Evolutionary conservation across 2,329 filamentous ascomycete genomes (phyloP).

Genomic region (Eutypella sp.): DNA sequence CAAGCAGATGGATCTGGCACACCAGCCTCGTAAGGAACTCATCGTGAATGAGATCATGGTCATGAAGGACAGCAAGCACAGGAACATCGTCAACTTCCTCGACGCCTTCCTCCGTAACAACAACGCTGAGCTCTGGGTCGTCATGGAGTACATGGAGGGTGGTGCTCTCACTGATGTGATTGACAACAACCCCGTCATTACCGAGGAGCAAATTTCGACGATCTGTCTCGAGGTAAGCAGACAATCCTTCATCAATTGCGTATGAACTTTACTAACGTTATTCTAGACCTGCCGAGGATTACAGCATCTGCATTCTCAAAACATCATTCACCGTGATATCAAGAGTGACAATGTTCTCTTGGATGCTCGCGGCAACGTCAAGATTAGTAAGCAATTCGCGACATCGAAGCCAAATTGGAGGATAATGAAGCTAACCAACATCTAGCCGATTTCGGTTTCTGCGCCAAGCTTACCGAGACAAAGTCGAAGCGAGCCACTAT

Average conservation of each 20-base stretch:
- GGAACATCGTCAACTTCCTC: conserved; percentile 98
- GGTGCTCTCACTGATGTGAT: conserved; percentile 97
- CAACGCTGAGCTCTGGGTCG: conserved; percentile 94
- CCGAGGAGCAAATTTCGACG: conserved; percentile 94
- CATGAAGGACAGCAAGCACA: conserved; percentile 98
- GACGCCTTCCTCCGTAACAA: conserved; percentile 96
- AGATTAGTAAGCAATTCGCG: conserved; percentile 82
- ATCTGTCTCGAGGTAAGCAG: conserved; percentile 90
- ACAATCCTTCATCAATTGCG: neutral
- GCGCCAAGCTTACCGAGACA: conserved; percentile 93
- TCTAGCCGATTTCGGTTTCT: conserved; percentile 97
- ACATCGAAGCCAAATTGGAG: neutral
- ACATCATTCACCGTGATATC: conserved; percentile 98
- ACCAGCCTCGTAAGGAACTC: conserved; percentile 93
- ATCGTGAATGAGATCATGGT: conserved; percentile 99
- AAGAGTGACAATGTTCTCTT: conserved; percentile 98
- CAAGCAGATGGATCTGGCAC: conserved; percentile 98
- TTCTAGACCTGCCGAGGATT: conserved; percentile 86
- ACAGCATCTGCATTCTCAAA: conserved; percentile 89
- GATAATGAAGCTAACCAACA: conserved; percentile 28
- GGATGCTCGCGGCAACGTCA: conserved; percentile 91
- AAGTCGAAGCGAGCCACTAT: conserved; percentile 98
- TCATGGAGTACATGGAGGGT: conserved; percentile 99
- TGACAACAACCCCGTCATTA: conserved; percentile 92
- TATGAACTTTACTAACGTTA: conserved; percentile 15